These are phyloP conservation scores for Seiridium unicorne DNA, from an alignment of 2,329 filamentous ascomycete species.

Conservation along the genomic window DNA sequence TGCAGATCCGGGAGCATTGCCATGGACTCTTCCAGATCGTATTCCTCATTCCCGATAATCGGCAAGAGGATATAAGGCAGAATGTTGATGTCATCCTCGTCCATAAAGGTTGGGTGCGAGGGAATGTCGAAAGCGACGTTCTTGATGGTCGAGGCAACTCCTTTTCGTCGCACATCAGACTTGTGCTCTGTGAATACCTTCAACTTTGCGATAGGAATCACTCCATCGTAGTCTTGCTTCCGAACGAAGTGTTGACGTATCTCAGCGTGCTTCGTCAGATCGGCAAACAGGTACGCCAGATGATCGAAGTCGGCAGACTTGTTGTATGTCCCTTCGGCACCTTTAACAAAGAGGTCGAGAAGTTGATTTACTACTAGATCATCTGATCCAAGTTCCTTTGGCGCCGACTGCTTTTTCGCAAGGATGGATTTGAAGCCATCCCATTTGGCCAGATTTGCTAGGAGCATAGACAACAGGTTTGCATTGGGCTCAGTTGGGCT, in stretches of 20 bases:
- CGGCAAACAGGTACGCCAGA: constrained; percentile 89
- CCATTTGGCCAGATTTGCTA: constrained; percentile 87
- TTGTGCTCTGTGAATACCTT: constrained; percentile 92
- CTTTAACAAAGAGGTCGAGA: constrained; percentile 94
- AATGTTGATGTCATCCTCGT: constrained; percentile 72
- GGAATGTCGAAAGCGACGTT: constrained; percentile 84
- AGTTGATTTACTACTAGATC: constrained; percentile 82
- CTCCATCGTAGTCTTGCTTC: constrained; percentile 71
- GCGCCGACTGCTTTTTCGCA: constrained; percentile 63
- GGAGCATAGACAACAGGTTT: constrained; percentile 83
- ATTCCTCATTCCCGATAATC: constrained; percentile 85
- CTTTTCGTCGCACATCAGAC: constrained; percentile 79
- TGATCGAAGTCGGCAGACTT: constrained; percentile 87
- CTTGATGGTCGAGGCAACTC: constrained; percentile 96
- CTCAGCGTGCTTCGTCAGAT: constrained; percentile 78
- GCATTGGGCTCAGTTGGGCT: constrained; percentile 75
- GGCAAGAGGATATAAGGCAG: constrained; percentile 87
- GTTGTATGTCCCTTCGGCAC: constrained; percentile 79
- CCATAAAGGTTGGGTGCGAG: constrained; percentile 69
- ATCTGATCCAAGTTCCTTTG: constrained; percentile 70
- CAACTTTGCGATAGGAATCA: constrained; percentile 89
- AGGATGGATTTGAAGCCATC: constrained; percentile 70
- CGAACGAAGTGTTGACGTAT: constrained; percentile 74
- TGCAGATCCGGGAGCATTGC: constrained; percentile 89
- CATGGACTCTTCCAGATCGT: constrained; percentile 79